Percentiles rank a stretch among this genome's conserved stretches.
phyloP scores from a whole-genome alignment of 345 rosid species.

The Moricandia moricandioides region DNA sequence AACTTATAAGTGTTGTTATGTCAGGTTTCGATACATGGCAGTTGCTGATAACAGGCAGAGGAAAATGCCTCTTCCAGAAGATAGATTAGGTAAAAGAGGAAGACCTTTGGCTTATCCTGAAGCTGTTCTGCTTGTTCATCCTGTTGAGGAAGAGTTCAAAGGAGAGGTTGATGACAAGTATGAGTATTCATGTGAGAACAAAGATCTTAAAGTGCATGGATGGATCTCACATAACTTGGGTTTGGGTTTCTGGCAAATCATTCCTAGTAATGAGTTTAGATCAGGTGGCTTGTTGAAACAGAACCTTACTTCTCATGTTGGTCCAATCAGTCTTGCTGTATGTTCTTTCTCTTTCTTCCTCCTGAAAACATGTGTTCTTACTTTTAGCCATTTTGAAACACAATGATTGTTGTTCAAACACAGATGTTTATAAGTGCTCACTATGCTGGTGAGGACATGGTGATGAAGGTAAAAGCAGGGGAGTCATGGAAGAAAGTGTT shows the following conservation, averaged over 20 bases:
- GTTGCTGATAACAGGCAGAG: conserved; percentile 71
- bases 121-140: conserved; percentile 75
- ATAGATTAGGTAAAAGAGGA: conserved; percentile 58
- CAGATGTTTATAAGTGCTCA: conserved; percentile 94
- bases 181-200: conserved; percentile 79
- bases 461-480: conserved; percentile 52
- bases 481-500: conserved; percentile 95
- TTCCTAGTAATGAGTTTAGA: conserved; percentile 66
- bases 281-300: conserved; percentile 64
- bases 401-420: neutral
- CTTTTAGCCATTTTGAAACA: neutral
- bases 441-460: conserved; percentile 77
- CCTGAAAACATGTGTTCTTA: neutral
- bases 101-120: conserved; percentile 63
- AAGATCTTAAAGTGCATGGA: conserved; percentile 70
- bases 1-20: neutral
- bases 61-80: conserved; percentile 79
- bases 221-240: conserved; percentile 60
- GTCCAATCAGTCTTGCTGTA: conserved; percentile 53
- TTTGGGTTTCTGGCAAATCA: conserved; percentile 77
- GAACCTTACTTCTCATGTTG: conserved; percentile 68
- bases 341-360: conserved; percentile 5
- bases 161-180: conserved; percentile 98
- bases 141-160: conserved; percentile 68
- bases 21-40: conserved; percentile 81